Base-by-base conservation (phyloP, 192 early-diverging fungal species). In the Coemansia furcata region DNA sequence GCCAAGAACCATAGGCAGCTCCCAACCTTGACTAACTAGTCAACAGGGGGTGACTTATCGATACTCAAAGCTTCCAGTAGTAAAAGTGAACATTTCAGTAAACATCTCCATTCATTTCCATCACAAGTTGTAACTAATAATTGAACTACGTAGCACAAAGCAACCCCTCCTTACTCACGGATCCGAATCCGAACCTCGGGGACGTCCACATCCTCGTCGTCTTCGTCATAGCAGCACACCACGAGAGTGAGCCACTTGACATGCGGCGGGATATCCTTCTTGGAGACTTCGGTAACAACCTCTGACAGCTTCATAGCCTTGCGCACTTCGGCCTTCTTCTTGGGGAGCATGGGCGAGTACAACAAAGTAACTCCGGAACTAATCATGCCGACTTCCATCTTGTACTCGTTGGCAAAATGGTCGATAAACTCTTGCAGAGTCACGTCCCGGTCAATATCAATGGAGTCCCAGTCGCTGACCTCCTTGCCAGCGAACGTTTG, bases 381-480 rank as follows among this genome's bases (percentile, higher is more conserved):
- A 6, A 98, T 75, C 96, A 98, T 98, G 23, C 89, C 92, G 61
- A 98, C 87, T 49, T 96, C 94, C 42, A 99, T 82, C 61, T 91
- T 85, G 77, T 95, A 89, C 67, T 94, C 78, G 0, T 83, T 73
- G 82, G 90, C 71, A 76, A 99, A 97, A 63, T 88, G 79, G 70
- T 95, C 89, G 55, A 99, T 83, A 40, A 98, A 87, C 71, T 95
- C 90, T 77, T 93, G 86, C 73, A 99, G 80, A 2, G 96, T 98
- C 40, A 95, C 66, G 70, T 98, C 93, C 8, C 84, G 82, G 46
- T 89, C 69, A 42, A 96, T 85, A 64, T 94, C 92, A 74, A 99
- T 94, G 39, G 94, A 88, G 69, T 99, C 98, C 98, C 98, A 99
- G 21, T 97, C 85, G 35, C 89, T 96, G 74, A 90, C 96, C 76